A percentile compares a stretch with the other conserved stretches of the same genome.
These are phyloP conservation scores for Cryptococcus sp. DNA, from an alignment of 1,284 basidiomycete genomes.

Conservation along the genomic window DNA sequence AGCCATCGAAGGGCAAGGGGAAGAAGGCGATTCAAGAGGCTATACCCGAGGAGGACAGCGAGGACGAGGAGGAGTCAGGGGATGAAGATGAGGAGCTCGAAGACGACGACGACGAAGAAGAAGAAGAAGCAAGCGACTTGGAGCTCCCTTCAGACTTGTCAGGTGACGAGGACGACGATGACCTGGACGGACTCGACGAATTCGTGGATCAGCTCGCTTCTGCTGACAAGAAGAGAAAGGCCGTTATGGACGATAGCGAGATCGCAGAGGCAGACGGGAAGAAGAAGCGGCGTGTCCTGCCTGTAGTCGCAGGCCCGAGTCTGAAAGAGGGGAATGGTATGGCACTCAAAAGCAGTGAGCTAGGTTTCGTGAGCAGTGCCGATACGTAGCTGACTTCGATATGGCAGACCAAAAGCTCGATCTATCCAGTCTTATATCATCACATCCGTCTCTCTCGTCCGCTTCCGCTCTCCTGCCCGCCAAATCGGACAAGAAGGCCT, in stretches of 20 bases:
- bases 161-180: conserved; percentile 59
- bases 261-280: conserved; percentile 64
- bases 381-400: conserved; percentile 11
- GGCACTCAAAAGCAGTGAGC: conserved; percentile 45
- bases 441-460: conserved; percentile 66
- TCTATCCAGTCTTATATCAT: conserved; percentile 58
- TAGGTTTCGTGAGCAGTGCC: background rate
- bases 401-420: conserved; percentile 49
- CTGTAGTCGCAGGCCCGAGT: conserved; percentile 49
- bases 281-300: conserved; percentile 51
- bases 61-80: conserved; percentile 46
- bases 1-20: conserved; percentile 14
- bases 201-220: conserved; percentile 73
- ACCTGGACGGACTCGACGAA: conserved; percentile 66
- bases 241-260: conserved; percentile 22
- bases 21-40: conserved; percentile 6
- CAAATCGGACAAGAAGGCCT: conserved; percentile 55
- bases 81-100: conserved; percentile 52
- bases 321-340: conserved; percentile 44
- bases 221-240: conserved; percentile 70
- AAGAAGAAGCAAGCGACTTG: conserved; percentile 54
- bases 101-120: conserved; percentile 43
- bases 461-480: conserved; percentile 42
- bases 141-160: conserved; percentile 62
- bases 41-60: conserved; percentile 34